These are phyloP conservation scores for Venturia asperata DNA, from an alignment of 2,329 filamentous ascomycete species.

Conservation along the genomic window DNA sequence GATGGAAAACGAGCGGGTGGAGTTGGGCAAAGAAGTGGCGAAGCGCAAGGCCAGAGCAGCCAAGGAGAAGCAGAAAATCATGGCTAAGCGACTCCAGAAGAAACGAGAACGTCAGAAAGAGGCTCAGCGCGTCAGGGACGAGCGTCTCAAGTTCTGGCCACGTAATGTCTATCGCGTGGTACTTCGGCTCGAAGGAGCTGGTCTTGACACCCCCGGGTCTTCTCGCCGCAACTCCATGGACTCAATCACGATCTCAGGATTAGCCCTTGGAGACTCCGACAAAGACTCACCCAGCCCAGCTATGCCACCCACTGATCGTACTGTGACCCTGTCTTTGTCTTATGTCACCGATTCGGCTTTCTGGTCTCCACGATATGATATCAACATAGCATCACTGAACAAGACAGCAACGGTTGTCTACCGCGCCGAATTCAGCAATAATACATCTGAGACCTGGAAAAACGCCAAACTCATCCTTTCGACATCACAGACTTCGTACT, in stretches of 20 bases:
- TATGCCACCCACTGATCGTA: conserved; percentile 8
- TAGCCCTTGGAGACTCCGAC: conserved; percentile 12
- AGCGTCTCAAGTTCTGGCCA: conserved; percentile 34
- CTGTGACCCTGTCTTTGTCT: conserved; percentile 42
- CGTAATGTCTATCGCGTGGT: conserved; percentile 32
- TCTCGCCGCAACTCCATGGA: conserved; percentile 27
- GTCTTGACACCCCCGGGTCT: conserved; percentile 26
- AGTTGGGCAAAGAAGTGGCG: conserved; percentile 25
- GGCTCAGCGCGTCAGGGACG: conserved; percentile 25
- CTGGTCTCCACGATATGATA: conserved; percentile 57
- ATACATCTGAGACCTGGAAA: conserved; percentile 57
- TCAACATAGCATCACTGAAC: conserved; percentile 51
- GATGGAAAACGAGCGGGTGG: conserved; percentile 25
- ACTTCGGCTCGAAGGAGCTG: conserved; percentile 31
- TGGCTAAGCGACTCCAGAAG: conserved; percentile 22
- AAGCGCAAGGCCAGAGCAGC: conserved; percentile 27
- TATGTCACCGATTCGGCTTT: conserved; percentile 53
- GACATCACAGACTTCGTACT: conserved; percentile 54
- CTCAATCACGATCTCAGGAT: conserved; percentile 23
- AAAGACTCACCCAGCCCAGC: not conserved
- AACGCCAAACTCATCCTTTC: conserved; percentile 55
- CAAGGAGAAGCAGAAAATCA: conserved; percentile 27
- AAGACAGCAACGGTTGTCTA: conserved; percentile 51
- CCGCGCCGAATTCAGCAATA: conserved; percentile 56
- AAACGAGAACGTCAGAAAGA: conserved; percentile 19